phyloP scores from a whole-genome alignment of 2,329 filamentous ascomycete genomes.

The Cercospora sojina region DNA sequence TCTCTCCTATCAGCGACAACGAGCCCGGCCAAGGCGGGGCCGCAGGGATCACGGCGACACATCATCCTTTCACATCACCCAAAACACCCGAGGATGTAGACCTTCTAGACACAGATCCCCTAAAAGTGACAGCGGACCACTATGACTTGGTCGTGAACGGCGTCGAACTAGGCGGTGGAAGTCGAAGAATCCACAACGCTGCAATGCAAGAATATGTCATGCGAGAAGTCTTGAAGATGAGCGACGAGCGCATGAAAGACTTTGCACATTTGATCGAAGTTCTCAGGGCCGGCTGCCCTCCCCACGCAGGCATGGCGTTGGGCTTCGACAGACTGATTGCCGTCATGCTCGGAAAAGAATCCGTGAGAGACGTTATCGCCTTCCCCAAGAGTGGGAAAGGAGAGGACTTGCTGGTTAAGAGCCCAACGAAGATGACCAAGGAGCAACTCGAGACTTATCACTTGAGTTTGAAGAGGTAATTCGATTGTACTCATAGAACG shows the following conservation, averaged over 20 bases:
- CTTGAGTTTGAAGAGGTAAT: slow-evolving; percentile 39
- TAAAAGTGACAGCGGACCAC: slow-evolving; percentile 75
- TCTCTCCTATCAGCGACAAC: slow-evolving; percentile 66
- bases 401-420: slow-evolving; percentile 78
- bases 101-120: slow-evolving; percentile 68
- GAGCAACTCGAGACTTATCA: slow-evolving; percentile 62
- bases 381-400: slow-evolving; percentile 94
- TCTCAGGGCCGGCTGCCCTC: slow-evolving; percentile 81
- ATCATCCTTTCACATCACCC: slow-evolving; percentile 95
- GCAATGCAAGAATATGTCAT: slow-evolving; percentile 82
- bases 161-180: slow-evolving; percentile 89
- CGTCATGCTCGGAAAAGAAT: slow-evolving; percentile 71
- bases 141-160: slow-evolving; percentile 97
- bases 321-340: slow-evolving; percentile 87
- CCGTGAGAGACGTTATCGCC: slow-evolving; percentile 88
- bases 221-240: slow-evolving; percentile 78
- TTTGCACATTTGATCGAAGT: slow-evolving; percentile 85
- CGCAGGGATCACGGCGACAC: slow-evolving; percentile 79
- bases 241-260: slow-evolving; percentile 66
- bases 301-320: slow-evolving; percentile 88
- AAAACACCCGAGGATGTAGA: slow-evolving; percentile 70
- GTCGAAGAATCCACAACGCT: slow-evolving; percentile 84
- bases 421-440: slow-evolving; percentile 67
- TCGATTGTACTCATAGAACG: not conserved
- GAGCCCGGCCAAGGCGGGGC: slow-evolving; percentile 78